Conservation (phyloP, 2,329 filamentous ascomycete species). For the Endocalyx cinctus region DNA sequence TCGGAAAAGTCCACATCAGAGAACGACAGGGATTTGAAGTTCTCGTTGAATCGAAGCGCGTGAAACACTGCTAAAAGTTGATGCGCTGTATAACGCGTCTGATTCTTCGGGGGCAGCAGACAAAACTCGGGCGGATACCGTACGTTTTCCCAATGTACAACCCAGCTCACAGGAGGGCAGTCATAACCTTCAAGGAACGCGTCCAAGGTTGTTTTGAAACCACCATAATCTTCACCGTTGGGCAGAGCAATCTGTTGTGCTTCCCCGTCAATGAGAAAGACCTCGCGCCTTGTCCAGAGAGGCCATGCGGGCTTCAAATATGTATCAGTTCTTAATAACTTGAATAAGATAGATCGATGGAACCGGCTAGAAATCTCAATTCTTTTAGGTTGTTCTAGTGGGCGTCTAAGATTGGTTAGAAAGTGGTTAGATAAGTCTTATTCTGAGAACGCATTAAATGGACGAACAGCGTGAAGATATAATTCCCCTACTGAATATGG, state of each 20-base stretch:
- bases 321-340: conserved; percentile 49
- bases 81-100: conserved; percentile 39
- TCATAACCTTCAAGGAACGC: conserved; percentile 51
- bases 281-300: conserved; percentile 46
- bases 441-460: no score
- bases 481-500: no score
- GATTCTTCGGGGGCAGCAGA: conserved; percentile 38
- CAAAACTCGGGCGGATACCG: conserved; percentile 48
- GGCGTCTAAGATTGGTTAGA: conserved; percentile 28
- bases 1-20: conserved; percentile 44
- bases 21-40: conserved; percentile 55
- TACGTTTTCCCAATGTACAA: conserved; percentile 42
- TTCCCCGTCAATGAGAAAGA: conserved; percentile 50
- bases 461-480: no score
- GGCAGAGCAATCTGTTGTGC: conserved; percentile 49
- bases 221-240: conserved; percentile 50
- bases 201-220: conserved; percentile 49
- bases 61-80: conserved; percentile 55
- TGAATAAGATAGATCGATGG: conserved; percentile 50
- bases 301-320: conserved; percentile 56
- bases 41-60: conserved; percentile 54
- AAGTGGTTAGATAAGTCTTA: not conserved
- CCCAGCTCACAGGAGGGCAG: conserved; percentile 48
- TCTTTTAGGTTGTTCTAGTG: conserved; percentile 38
- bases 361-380: conserved; percentile 50